Evolutionary conservation across 345 rosid genomes (phyloP).

Genomic region (Eucalyptus guilfoylei): DNA sequence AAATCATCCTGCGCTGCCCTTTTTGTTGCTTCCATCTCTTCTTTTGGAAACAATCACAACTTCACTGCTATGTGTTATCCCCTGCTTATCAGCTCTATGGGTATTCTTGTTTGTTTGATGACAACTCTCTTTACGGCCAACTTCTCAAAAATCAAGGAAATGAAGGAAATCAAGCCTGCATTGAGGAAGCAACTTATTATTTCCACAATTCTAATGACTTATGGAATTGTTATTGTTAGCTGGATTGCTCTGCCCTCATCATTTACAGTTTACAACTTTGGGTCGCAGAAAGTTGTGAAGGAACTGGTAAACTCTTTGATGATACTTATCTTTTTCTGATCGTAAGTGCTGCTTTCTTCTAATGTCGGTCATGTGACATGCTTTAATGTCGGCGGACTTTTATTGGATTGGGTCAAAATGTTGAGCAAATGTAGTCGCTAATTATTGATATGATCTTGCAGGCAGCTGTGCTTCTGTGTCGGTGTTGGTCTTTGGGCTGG

Average conservation of each 20-base stretch:
- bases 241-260: not conserved
- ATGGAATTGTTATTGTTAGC: not conserved
- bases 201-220: not conserved
- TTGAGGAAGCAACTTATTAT: not conserved
- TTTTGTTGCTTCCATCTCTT: constrained; percentile 2
- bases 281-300: not conserved
- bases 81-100: not conserved
- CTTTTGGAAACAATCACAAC: not conserved
- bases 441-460: not conserved
- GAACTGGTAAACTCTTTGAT: not conserved
- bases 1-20: not conserved
- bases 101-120: not conserved
- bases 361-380: not conserved
- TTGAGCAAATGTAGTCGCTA: not conserved
- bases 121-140: not conserved
- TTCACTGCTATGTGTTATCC: not conserved
- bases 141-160: not conserved
- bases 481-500: constrained; percentile 1
- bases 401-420: not conserved
- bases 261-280: not conserved
- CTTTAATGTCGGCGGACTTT: no score
- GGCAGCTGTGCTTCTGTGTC: not conserved
- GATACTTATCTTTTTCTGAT: not conserved
- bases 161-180: not conserved
- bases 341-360: not conserved